A percentile compares a stretch with the other conserved stretches of the same genome.
Conservation (phyloP, 768 basidiomycete genomes). For the Amyloporia xantha region DNA sequence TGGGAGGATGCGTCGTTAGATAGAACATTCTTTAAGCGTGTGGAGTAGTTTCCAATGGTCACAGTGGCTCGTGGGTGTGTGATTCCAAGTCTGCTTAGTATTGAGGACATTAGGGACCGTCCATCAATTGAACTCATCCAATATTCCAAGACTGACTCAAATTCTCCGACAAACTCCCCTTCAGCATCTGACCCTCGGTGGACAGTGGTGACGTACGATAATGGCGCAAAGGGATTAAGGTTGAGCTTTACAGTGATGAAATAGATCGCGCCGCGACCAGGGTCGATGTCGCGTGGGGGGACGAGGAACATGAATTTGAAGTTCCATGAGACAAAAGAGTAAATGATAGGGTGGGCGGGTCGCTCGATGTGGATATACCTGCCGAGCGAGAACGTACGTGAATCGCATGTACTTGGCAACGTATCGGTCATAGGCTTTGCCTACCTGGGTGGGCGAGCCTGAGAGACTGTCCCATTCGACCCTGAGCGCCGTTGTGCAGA, state of each 20-base stretch:
- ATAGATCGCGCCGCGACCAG: slow-evolving; percentile 29
- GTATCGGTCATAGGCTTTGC: neutral
- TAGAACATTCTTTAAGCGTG: slow-evolving; percentile 34
- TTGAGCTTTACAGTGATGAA: slow-evolving; percentile 37
- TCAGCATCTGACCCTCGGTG: slow-evolving; percentile 24
- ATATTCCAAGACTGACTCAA: slow-evolving; percentile 25
- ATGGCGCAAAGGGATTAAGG: slow-evolving; percentile 39
- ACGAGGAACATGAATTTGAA: slow-evolving; percentile 30
- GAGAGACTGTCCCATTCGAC: too few species aligned
- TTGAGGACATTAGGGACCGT: neutral
- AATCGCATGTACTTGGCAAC: neutral
- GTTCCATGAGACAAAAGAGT: slow-evolving; percentile 34
- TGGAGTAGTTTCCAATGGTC: slow-evolving; percentile 33
- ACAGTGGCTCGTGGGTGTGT: slow-evolving; percentile 36
- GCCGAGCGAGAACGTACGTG: too few species aligned
- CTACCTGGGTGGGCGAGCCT: neutral
- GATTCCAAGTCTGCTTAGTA: slow-evolving; percentile 29
- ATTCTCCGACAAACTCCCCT: slow-evolving; percentile 32
- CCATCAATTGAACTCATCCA: too few species aligned
- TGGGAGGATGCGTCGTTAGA: slow-evolving; percentile 28
- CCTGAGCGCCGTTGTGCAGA: too few species aligned
- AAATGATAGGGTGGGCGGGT: slow-evolving; percentile 29
- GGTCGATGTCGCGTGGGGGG: slow-evolving; percentile 24
- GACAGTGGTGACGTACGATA: slow-evolving; percentile 38
- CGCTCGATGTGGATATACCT: slow-evolving; percentile 14